These are phyloP conservation scores for Trichoderma atroviride DNA, from an alignment of 2,329 filamentous ascomycete genomes.

Conservation along the genomic window DNA sequence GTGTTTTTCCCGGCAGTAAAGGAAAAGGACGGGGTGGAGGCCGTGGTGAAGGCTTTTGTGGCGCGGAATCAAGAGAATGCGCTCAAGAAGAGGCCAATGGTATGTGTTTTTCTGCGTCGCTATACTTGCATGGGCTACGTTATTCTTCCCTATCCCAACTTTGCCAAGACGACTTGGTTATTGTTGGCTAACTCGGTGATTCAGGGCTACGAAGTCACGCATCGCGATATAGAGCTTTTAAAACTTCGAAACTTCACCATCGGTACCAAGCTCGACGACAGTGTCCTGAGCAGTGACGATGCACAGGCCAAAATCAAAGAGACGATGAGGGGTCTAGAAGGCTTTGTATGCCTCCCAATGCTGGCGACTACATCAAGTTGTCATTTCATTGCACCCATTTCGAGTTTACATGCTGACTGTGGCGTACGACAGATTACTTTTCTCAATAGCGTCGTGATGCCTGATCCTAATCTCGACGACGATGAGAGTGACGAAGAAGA, in stretches of 20 bases:
- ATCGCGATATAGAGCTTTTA: constrained; percentile 78
- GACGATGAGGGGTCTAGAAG: constrained; percentile 68
- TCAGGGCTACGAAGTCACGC: constrained; percentile 73
- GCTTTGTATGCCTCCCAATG: constrained; percentile 64
- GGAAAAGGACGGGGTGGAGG: constrained; percentile 45
- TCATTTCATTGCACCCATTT: neutral
- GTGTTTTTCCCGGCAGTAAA: constrained; percentile 60
- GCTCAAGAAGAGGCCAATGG: constrained; percentile 85
- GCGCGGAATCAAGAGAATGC: constrained; percentile 71
- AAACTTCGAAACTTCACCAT: constrained; percentile 80
- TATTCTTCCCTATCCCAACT: neutral
- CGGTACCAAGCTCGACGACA: constrained; percentile 66
- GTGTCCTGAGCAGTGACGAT: constrained; percentile 62
- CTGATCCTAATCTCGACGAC: constrained; percentile 57
- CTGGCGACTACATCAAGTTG: neutral
- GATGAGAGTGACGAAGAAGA: constrained; percentile 45
- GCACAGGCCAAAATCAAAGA: constrained; percentile 67
- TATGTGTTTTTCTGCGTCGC: constrained; percentile 43
- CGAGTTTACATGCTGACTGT: neutral
- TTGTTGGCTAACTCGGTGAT: neutral
- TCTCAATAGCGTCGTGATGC: constrained; percentile 73
- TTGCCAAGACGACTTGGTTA: neutral
- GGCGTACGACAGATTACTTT: constrained; percentile 62
- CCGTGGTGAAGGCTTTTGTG: constrained; percentile 70
- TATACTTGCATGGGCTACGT: neutral